A percentile compares a stretch with the other conserved stretches of the same genome.
phyloP scores from a whole-genome alignment of 257 asterid genomes.

The Rehmannia glutinosa region DNA sequence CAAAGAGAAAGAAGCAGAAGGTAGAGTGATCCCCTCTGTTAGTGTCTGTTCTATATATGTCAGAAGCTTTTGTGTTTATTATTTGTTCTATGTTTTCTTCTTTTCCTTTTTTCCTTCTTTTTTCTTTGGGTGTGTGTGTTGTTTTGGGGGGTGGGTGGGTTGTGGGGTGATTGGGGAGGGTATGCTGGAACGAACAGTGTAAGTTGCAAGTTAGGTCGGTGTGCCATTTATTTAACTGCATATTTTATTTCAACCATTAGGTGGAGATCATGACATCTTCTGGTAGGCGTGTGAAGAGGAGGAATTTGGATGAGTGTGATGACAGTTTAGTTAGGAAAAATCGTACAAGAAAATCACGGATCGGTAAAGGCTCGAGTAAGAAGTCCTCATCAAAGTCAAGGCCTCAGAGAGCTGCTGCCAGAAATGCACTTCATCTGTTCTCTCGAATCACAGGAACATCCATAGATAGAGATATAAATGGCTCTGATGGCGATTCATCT shows the following conservation, averaged over 20 bases:
- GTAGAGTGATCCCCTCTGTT: conserved; percentile 35
- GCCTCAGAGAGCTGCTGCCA: conserved; percentile 97
- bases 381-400: conserved; percentile 68
- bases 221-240: background rate
- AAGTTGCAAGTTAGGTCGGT: background rate
- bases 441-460: conserved; percentile 86
- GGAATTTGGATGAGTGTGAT: conserved; percentile 65
- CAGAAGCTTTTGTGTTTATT: conserved; percentile 4
- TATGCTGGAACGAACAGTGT: background rate
- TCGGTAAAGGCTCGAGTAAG: conserved; percentile 46
- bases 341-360: conserved; percentile 53
- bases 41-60: background rate
- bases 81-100: background rate
- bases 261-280: conserved; percentile 82
- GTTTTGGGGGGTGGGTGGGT: no score
- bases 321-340: conserved; percentile 38
- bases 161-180: no score
- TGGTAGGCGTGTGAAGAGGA: conserved; percentile 93
- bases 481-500: conserved; percentile 54
- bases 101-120: no score
- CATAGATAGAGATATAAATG: conserved; percentile 56
- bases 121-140: no score
- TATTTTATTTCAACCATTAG: conserved; percentile 33
- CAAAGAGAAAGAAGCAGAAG: conserved; percentile 77
- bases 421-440: conserved; percentile 91